These are phyloP conservation scores for Chenopodium quinoa DNA, from an alignment of 148 eudicot species.

Conservation along the genomic window DNA sequence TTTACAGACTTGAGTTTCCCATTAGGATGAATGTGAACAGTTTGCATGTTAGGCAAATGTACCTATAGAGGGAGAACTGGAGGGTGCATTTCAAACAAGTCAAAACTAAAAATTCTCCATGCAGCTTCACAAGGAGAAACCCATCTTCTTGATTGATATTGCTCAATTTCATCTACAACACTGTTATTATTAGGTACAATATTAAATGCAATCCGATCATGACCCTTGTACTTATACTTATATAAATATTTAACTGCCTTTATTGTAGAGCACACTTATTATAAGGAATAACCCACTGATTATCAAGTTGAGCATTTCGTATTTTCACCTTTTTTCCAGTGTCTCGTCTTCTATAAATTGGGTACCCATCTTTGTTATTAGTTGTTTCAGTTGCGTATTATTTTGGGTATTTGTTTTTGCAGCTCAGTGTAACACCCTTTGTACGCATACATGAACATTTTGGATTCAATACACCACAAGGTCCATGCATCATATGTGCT, in stretches of 20 bases:
- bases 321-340: neutral
- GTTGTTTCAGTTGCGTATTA: neutral
- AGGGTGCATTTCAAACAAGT: slow-evolving; percentile 17
- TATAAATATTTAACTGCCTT: slow-evolving; percentile 20
- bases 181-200: rapidly evolving
- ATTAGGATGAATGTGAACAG: neutral
- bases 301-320: neutral
- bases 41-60: neutral
- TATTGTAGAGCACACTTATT: slow-evolving; percentile 4
- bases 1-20: no score
- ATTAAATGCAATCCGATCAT: neutral
- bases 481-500: neutral
- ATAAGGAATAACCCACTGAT: slow-evolving; percentile 15
- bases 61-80: neutral
- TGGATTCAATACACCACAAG: neutral
- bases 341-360: neutral
- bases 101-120: slow-evolving; percentile 18
- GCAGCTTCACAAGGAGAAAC: slow-evolving; percentile 13
- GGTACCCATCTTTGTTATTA: neutral
- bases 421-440: no score
- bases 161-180: slow-evolving; percentile 2
- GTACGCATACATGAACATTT: neutral
- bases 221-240: neutral
- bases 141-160: slow-evolving; percentile 8
- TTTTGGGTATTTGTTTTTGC: neutral